phyloP scores from a whole-genome alignment of 2,329 filamentous ascomycete species.

The Penicillium sp. region DNA sequence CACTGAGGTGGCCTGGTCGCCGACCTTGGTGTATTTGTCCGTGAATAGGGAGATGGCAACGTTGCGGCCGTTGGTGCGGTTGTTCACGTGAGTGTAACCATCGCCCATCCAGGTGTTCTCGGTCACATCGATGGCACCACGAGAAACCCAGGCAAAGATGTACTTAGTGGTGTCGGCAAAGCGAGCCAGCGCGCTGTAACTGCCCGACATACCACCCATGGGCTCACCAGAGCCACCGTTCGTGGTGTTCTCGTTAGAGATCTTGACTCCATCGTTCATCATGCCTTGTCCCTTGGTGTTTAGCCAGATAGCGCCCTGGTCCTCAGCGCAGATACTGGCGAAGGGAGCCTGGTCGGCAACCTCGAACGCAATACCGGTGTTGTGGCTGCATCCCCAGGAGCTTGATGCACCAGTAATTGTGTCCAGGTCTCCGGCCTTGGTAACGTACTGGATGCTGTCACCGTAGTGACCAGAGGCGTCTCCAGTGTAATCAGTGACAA shows the following conservation, averaged over 20 bases:
- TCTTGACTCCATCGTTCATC: constrained; percentile 53
- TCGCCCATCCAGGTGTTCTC: constrained; percentile 59
- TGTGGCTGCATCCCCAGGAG: constrained; percentile 63
- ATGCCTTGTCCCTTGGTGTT: constrained; percentile 62
- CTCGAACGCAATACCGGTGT: constrained; percentile 65
- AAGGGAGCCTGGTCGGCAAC: constrained; percentile 60
- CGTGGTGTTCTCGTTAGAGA: constrained; percentile 63
- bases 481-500: constrained; percentile 60
- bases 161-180: constrained; percentile 55
- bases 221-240: constrained; percentile 60
- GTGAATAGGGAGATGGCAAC: constrained; percentile 59
- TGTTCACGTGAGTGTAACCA: constrained; percentile 54
- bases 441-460: constrained; percentile 56
- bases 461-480: constrained; percentile 58
- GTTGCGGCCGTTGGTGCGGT: constrained; percentile 60
- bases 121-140: constrained; percentile 57
- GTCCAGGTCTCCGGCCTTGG: constrained; percentile 50
- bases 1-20: constrained; percentile 54
- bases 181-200: constrained; percentile 58
- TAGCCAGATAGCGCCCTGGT: constrained; percentile 64
- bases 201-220: constrained; percentile 64
- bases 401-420: constrained; percentile 55
- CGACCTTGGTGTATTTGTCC: constrained; percentile 59
- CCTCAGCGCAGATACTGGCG: constrained; percentile 60
- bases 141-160: constrained; percentile 64